A percentile compares a stretch with the other conserved stretches of the same genome.
Conservation (phyloP, 768 basidiomycete species). For the Phaeotremella skinneri region DNA sequence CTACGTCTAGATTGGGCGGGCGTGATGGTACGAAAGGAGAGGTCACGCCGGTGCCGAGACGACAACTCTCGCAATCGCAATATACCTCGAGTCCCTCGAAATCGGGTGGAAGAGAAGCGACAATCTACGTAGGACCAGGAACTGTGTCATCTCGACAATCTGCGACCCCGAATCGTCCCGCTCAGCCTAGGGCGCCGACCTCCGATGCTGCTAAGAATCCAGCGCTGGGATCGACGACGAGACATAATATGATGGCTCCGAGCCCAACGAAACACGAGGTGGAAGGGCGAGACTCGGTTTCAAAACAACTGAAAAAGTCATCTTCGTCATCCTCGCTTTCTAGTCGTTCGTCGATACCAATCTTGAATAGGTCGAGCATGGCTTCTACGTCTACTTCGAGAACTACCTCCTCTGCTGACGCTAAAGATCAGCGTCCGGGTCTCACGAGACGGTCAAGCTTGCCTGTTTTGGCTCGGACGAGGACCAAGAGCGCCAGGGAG, state of each 20-base stretch:
- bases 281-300: too few relatives aligned
- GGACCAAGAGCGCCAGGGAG: conserved; percentile 1
- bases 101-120: neutral
- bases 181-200: neutral
- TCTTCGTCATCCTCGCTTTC: neutral
- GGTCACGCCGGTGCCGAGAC: conserved; percentile 18
- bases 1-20: conserved; percentile 15
- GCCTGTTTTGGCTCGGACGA: conserved; percentile 14
- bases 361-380: neutral
- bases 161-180: neutral
- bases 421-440: neutral
- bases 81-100: neutral
- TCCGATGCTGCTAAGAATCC: too few relatives aligned
- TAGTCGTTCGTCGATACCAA: neutral
- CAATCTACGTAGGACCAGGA: neutral
- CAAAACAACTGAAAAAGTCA: neutral
- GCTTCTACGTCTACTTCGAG: neutral
- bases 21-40: conserved; percentile 6
- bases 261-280: too few relatives aligned
- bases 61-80: conserved; percentile 2
- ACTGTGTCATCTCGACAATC: neutral
- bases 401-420: conserved; percentile 4
- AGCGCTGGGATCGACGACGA: conserved; percentile 18
- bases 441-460: conserved; percentile 18
- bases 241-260: conserved; percentile 12